phyloP scores from a whole-genome alignment of 176 grass and related monocot species.

The Eleusine indica region DNA sequence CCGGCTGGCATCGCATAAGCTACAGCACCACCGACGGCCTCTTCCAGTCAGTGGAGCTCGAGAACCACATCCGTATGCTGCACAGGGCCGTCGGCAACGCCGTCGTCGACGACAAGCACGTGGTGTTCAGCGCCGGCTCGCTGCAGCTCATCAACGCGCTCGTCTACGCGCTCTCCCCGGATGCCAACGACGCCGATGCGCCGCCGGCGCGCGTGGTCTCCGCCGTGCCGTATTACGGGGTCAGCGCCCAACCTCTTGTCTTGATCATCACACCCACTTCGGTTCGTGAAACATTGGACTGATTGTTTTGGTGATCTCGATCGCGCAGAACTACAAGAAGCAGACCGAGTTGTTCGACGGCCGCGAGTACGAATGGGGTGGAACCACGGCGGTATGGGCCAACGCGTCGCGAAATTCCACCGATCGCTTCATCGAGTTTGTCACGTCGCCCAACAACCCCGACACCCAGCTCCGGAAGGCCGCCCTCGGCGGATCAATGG shows the following conservation, averaged over 20 bases:
- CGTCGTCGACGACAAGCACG: conserved; percentile 53
- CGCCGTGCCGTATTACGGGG: conserved; percentile 53
- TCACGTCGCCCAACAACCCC: conserved; percentile 82
- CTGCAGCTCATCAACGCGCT: conserved; percentile 70
- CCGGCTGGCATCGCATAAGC: conserved; percentile 84
- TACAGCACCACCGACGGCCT: conserved; percentile 8
- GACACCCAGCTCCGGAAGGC: conserved; percentile 44
- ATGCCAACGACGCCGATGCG: conserved; percentile 1
- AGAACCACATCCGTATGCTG: conserved; percentile 54
- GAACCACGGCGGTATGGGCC: conserved; percentile 46
- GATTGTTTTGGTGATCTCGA: background rate
- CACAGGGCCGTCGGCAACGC: conserved; percentile 69
- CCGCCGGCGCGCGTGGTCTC: conserved; percentile 61
- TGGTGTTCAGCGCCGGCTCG: conserved; percentile 56
- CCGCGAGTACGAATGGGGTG: conserved; percentile 54
- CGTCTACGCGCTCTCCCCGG: conserved; percentile 66
- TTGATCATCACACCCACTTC: too few species aligned
- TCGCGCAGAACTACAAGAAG: conserved; percentile 36
- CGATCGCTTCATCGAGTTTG: conserved; percentile 64
- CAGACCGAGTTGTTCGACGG: conserved; percentile 52
- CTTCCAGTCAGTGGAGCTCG: conserved; percentile 67
- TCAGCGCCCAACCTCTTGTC: background rate
- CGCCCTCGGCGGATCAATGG: conserved; percentile 43
- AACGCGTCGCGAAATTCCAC: conserved; percentile 39
- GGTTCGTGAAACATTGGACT: background rate